Conservation (phyloP, 768 basidiomycete species). For the Antrodiella citrinella region DNA sequence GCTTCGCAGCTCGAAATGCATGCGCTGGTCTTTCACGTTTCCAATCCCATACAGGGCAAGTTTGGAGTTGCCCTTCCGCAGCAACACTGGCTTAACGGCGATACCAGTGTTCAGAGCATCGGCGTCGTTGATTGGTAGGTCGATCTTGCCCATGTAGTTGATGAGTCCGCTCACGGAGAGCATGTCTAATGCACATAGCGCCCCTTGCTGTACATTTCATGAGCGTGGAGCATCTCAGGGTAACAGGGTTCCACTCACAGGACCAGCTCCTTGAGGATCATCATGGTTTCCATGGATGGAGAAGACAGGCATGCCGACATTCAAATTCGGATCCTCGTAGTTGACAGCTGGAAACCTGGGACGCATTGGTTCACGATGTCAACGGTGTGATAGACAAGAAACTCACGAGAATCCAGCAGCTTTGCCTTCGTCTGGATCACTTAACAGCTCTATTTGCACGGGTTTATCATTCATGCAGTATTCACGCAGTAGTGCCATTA, state of each 20-base stretch:
- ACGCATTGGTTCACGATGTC: background rate
- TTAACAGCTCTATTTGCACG: conserved; percentile 84
- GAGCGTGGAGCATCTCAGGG: background rate
- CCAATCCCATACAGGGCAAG: conserved; percentile 95
- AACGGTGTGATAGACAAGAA: background rate
- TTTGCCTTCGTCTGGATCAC: conserved; percentile 88
- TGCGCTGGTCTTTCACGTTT: conserved; percentile 91
- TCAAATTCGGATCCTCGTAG: conserved; percentile 94
- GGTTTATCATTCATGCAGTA: conserved; percentile 85
- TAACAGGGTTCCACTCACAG: conserved; percentile 39
- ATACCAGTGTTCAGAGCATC: conserved; percentile 68
- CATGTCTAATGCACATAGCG: conserved; percentile 90
- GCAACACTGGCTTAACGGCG: conserved; percentile 80
- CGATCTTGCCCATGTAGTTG: conserved; percentile 98
- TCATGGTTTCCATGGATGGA: conserved; percentile 99
- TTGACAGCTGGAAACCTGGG: conserved; percentile 93
- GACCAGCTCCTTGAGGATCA: conserved; percentile 93
- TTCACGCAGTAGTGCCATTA: conserved; percentile 83
- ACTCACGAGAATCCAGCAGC: conserved; percentile 77
- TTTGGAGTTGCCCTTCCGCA: conserved; percentile 78
- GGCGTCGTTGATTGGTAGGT: conserved; percentile 68
- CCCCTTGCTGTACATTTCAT: conserved; percentile 70
- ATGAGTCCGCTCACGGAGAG: conserved; percentile 89
- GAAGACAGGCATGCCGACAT: conserved; percentile 94
- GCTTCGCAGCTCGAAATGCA: conserved; percentile 93